A percentile compares a stretch with the other conserved stretches of the same genome.
Evolutionary conservation across 306 rosid genomes (phyloP).

Genomic region (Trichosanthes truncata): DNA sequence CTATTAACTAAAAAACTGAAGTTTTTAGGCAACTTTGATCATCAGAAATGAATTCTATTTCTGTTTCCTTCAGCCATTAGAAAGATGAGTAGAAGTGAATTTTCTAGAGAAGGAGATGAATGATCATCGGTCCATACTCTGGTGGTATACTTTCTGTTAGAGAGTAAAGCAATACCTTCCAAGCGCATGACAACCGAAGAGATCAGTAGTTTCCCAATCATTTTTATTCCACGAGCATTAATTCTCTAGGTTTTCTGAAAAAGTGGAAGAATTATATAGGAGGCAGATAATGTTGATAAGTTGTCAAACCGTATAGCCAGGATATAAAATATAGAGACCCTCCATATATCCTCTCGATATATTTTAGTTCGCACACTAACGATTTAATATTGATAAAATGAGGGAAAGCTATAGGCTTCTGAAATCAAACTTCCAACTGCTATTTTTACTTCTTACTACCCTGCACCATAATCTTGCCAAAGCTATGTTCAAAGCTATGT

Average conservation of each 20-base stretch:
- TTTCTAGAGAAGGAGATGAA: not conserved
- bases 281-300: not conserved
- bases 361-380: not conserved
- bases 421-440: not conserved
- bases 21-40: not conserved
- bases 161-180: not conserved
- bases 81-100: not conserved
- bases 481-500: too few species aligned
- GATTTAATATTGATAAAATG: not conserved
- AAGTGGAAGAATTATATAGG: not conserved
- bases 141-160: not conserved
- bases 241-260: not conserved
- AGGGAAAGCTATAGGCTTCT: not conserved
- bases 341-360: not conserved
- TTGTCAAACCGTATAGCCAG: not conserved
- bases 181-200: not conserved
- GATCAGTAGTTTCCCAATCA: not conserved
- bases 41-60: not conserved
- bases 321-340: not conserved
- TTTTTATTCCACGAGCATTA: not conserved
- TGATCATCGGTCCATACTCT: not conserved
- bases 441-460: not conserved
- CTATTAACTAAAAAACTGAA: not conserved
- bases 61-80: not conserved
- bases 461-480: not conserved